These are phyloP conservation scores for Yarrowia divulgata DNA, from an alignment of 805 yeast species.

Conservation along the genomic window DNA sequence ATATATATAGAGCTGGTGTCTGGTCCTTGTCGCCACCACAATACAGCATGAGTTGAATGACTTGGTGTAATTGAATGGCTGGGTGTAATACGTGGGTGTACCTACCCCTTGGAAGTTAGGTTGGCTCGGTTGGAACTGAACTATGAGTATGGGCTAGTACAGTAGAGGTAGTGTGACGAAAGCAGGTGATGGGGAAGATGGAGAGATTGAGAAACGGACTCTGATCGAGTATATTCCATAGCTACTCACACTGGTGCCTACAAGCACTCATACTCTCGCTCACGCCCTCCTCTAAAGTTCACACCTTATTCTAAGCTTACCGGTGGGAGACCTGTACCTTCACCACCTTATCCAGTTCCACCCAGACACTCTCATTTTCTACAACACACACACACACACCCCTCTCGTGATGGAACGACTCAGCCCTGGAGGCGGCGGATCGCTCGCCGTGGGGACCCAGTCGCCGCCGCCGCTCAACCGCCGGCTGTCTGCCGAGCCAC, in stretches of 20 bases:
- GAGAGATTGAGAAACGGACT: too few relatives aligned
- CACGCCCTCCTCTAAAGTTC: neutral
- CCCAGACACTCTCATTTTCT: too few relatives aligned
- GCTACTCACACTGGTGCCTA: too few relatives aligned
- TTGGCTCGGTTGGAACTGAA: neutral
- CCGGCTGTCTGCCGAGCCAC: slow-evolving; percentile 8
- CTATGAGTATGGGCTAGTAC: too few relatives aligned
- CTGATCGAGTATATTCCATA: too few relatives aligned
- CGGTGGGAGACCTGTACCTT: neutral
- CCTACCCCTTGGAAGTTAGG: slow-evolving; percentile 10
- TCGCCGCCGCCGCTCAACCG: slow-evolving; percentile 33
- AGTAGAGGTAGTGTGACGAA: too few relatives aligned
- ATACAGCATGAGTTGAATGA: too few relatives aligned
- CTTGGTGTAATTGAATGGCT: too few relatives aligned
- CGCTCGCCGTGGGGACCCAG: slow-evolving; percentile 30
- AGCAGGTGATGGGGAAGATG: too few relatives aligned
- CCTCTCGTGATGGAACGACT: slow-evolving; percentile 26
- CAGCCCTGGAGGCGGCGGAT: slow-evolving; percentile 37
- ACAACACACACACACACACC: neutral
- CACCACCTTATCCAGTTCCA: neutral
- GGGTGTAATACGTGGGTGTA: neutral
- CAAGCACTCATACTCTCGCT: too few relatives aligned
- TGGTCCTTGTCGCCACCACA: too few relatives aligned
- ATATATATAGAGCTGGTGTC: too few relatives aligned
- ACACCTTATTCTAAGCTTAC: slow-evolving; percentile 21